Evolutionary conservation across 257 asterid genomes (phyloP).

Genomic region (Eucommia ulmoides): DNA sequence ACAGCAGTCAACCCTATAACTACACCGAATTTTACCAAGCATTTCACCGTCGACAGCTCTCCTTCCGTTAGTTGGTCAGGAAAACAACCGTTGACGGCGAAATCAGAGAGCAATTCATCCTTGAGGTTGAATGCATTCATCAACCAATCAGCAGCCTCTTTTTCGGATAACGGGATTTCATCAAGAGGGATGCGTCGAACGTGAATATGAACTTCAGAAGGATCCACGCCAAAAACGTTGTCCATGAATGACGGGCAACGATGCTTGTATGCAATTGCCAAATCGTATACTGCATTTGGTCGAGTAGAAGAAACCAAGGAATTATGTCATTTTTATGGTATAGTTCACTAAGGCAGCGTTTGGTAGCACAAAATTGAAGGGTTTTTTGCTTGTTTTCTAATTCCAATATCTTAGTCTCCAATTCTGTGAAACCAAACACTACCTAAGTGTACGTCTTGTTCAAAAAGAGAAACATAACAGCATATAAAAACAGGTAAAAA

Average conservation of each 20-base stretch:
- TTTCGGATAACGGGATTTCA: background rate
- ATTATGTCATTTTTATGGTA: too few relatives aligned
- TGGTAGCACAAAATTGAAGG: too few relatives aligned
- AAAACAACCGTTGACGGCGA: background rate
- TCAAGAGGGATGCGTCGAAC: constrained; percentile 2
- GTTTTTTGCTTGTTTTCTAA: too few relatives aligned
- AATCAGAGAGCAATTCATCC: background rate
- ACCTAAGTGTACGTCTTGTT: too few relatives aligned
- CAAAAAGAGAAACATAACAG: too few relatives aligned
- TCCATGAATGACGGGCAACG: background rate
- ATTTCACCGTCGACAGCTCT: background rate
- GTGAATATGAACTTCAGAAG: constrained; percentile 2
- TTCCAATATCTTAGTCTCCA: too few relatives aligned
- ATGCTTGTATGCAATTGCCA: constrained; percentile 1
- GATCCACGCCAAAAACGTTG: background rate
- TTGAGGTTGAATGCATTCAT: background rate
- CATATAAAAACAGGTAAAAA: too few relatives aligned
- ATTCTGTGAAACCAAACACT: too few relatives aligned
- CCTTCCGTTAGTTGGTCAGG: background rate
- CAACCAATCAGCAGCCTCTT: background rate
- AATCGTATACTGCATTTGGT: background rate
- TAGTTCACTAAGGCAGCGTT: too few relatives aligned
- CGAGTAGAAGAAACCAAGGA: background rate
- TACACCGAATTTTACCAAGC: background rate
- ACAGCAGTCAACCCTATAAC: background rate